A percentile compares a stretch with the other conserved stretches of the same genome.
Evolutionary conservation across 805 yeast species (phyloP).

Genomic region (Tetrapisispora pingtungensis): DNA sequence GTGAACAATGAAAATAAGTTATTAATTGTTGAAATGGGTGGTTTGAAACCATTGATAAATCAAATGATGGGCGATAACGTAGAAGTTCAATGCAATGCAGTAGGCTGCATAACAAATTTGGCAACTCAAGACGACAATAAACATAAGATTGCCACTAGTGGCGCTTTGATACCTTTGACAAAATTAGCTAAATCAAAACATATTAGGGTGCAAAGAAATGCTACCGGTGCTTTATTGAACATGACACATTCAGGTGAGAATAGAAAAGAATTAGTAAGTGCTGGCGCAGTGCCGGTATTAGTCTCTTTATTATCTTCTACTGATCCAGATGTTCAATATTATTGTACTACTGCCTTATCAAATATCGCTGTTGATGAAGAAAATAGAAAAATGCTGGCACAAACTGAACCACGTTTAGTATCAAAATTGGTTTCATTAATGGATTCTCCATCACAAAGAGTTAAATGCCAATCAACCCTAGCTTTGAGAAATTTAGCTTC

Average conservation of each 20-base stretch:
- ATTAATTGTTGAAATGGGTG: slow-evolving; percentile 95
- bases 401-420: slow-evolving; percentile 88
- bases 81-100: slow-evolving; percentile 98
- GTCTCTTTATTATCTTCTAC: slow-evolving; percentile 75
- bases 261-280: slow-evolving; percentile 90
- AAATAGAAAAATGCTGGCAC: slow-evolving; percentile 78
- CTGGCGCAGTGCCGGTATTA: slow-evolving; percentile 95
- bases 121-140: slow-evolving; percentile 98
- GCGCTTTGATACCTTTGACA: slow-evolving; percentile 90
- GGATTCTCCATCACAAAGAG: slow-evolving; percentile 90
- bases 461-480: slow-evolving; percentile 96
- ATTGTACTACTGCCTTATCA: slow-evolving; percentile 94
- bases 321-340: slow-evolving; percentile 96
- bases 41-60: slow-evolving; percentile 87
- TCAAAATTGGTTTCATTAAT: slow-evolving; percentile 77
- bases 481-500: slow-evolving; percentile 94
- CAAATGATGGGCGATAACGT: slow-evolving; percentile 97
- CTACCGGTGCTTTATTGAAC: slow-evolving; percentile 94
- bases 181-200: slow-evolving; percentile 90
- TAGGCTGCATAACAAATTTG: slow-evolving; percentile 94
- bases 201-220: slow-evolving; percentile 93
- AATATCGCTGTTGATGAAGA: slow-evolving; percentile 95
- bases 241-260: slow-evolving; percentile 98
- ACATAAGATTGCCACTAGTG: slow-evolving; percentile 89
- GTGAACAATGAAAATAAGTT: slow-evolving; percentile 92